Evolutionary conservation across 192 early-diverging fungal genomes (phyloP), one percentile per base, ranked within the genome.

Genomic region (Coemansia sp.): DNA sequence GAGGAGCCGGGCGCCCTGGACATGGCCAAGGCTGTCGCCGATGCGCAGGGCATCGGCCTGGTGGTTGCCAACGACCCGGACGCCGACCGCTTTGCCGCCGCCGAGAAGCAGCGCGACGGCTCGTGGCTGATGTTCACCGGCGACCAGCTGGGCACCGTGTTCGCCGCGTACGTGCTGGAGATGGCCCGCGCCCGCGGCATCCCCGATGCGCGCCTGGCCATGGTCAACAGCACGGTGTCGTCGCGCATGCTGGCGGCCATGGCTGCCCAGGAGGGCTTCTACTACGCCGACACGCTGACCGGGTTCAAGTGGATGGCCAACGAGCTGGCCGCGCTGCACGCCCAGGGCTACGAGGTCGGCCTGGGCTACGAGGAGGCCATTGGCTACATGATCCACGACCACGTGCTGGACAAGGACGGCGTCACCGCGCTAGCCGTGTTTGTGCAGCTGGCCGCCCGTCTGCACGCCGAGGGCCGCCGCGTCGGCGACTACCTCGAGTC

Each of bases 271-370:
- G 87, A 93, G 54, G 90, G 91, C 8, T 82, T 94, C 54, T 72
- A 75, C 30, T 97, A 92, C 65, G 85, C 87, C 35, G 94, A 95
- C 61, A 94, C 94, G 2, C 78, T 95, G 39, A 97, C 94, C 8
- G 94, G 94, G 23, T 95, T 97, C 82, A 97, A 97, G 68, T 97
- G 91, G 89, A 83, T 97, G 49, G 88, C 90, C 17, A 97, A 95
- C 69, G 74, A 80, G 28, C 87, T 87, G 25, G 81, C 87, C 26
- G 76, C 82, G 8, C 54, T 95, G 60, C 78, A 82, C 53, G 58
- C 73, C 12, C 58, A 83, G 53, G 89, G 88, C 12, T 81, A 82
- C 36, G 53, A 83, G 50, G 85, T 85, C 5, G 72, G 85, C 20
- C 93, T 97, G 66, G 91, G 85, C 11, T 97, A 89, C 63, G 94